Base-by-base conservation (phyloP, 495 filamentous ascomycete species). In the Monascus purpureus region DNA sequence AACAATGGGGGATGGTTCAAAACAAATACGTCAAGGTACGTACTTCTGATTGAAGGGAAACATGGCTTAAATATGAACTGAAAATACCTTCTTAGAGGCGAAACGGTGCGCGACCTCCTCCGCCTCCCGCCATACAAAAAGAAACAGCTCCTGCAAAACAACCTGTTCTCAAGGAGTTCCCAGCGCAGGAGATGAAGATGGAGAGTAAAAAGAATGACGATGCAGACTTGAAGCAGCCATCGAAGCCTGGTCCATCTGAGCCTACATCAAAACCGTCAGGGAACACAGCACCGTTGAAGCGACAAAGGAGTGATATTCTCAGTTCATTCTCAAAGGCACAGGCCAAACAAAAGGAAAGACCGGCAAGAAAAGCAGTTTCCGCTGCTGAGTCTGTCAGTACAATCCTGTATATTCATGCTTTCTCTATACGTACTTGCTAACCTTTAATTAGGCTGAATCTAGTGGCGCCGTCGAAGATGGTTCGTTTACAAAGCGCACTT, bases 321-420 rank as follows among this genome's bases (percentile, higher is more conserved):
- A 80, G 77, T 42, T 80, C 85, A 1, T 93, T 93, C 49, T 80
- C 83, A 5, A 92, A 83, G 45, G 67, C 78, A 2, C 82, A 81
- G 25, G 60, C 80, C 0, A 77, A 71, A 38, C 45, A 63, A n/a
- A 73, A 72, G 37, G 59, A 70, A 35, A 47, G 55, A 1, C 61
- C 70, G 4, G 44, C 53, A 19, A 59, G 63, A 6, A 52, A 59
- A 4, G 51, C 57, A 20, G 42, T 49, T 40, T 49, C 54, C 12
- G 52, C 46, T 6, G 47, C 41, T 22, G 46, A 59, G 36, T 52
- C 61, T 26, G 59, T 64, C 24, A 58, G 59, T 37, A 15, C 25
- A 28, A 35, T 22, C 37, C 13, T 39, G 22, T 11, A 19, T 33
- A 6, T 8, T 17, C 6, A 22, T 28, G 6, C 25, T 20, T 16